Evolutionary conservation across 2,329 filamentous ascomycete genomes (phyloP).

Genomic region (Scleromitrula shiraiana): DNA sequence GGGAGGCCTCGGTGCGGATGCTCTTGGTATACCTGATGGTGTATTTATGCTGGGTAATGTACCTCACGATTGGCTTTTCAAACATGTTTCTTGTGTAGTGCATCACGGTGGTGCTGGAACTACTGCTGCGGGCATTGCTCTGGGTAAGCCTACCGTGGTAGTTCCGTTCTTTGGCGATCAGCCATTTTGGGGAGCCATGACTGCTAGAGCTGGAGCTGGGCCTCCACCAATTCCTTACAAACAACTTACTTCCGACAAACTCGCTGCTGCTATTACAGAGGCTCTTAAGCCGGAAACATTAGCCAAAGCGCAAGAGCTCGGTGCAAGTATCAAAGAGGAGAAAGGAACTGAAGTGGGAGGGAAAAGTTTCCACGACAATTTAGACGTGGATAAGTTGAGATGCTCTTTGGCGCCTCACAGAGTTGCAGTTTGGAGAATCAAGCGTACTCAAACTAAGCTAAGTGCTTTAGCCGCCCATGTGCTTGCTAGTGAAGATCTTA

Average conservation of each 20-base stretch:
- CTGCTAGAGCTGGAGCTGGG: constrained; percentile 63
- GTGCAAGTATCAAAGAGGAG: constrained; percentile 58
- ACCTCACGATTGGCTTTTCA: constrained; percentile 85
- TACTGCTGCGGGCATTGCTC: constrained; percentile 76
- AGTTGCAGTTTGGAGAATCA: constrained; percentile 68
- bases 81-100: constrained; percentile 71
- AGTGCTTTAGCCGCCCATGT: constrained; percentile 67
- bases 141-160: constrained; percentile 72
- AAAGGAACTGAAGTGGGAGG: constrained; percentile 54
- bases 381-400: constrained; percentile 57
- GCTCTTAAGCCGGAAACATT: constrained; percentile 53
- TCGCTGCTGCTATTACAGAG: constrained; percentile 55
- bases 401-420: constrained; percentile 62
- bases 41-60: constrained; percentile 80
- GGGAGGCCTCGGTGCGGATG: constrained; percentile 73
- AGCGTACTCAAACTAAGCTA: constrained; percentile 56
- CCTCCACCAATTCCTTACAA: constrained; percentile 63
- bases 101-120: constrained; percentile 87
- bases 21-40: constrained; percentile 60
- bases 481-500: constrained; percentile 53
- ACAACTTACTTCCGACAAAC: constrained; percentile 54
- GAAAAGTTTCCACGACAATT: constrained; percentile 61
- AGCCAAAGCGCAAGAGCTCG: constrained; percentile 41
- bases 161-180: constrained; percentile 86
- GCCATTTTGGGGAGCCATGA: constrained; percentile 75